phyloP scores from a whole-genome alignment of 306 rosid genomes.

The Ormosia semicastrata region DNA sequence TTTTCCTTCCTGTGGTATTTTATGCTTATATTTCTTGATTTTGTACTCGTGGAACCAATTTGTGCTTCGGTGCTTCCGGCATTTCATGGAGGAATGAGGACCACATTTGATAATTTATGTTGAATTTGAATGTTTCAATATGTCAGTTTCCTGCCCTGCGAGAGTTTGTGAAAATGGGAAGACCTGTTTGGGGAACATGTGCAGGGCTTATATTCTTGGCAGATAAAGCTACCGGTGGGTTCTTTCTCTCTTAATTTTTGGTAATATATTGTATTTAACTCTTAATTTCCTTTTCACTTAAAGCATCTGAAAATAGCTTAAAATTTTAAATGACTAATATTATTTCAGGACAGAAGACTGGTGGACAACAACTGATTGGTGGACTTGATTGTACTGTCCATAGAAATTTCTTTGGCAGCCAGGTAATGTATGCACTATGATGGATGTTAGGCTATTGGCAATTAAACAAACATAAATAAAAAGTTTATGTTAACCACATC shows the following conservation, averaged over 20 bases:
- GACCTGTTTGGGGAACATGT: conserved; percentile 99
- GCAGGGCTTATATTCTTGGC: conserved; percentile 99
- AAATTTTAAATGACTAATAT: conserved; percentile 20
- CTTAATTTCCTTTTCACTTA: neutral
- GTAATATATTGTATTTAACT: neutral
- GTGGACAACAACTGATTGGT: conserved; percentile 88
- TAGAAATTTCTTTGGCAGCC: conserved; percentile 96
- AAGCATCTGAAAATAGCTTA: neutral
- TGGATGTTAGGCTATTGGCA: neutral
- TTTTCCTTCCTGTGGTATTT: neutral
- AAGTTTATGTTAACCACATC: neutral
- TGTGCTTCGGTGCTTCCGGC: neutral
- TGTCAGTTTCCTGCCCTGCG: conserved; percentile 86
- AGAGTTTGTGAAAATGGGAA: conserved; percentile 86
- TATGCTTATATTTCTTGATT: neutral
- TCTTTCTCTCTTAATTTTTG: conserved; percentile 21
- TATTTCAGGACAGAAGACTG: conserved; percentile 84
- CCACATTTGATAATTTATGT: neutral
- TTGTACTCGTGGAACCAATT: neutral
- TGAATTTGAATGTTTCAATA: neutral
- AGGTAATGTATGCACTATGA: conserved; percentile 47
- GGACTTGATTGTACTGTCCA: conserved; percentile 97
- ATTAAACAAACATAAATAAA: neutral
- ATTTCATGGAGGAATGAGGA: neutral
- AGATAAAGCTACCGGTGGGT: conserved; percentile 71